Conservation (phyloP, 192 early-diverging fungal species). For the Mortierella hygrophila region DNA sequence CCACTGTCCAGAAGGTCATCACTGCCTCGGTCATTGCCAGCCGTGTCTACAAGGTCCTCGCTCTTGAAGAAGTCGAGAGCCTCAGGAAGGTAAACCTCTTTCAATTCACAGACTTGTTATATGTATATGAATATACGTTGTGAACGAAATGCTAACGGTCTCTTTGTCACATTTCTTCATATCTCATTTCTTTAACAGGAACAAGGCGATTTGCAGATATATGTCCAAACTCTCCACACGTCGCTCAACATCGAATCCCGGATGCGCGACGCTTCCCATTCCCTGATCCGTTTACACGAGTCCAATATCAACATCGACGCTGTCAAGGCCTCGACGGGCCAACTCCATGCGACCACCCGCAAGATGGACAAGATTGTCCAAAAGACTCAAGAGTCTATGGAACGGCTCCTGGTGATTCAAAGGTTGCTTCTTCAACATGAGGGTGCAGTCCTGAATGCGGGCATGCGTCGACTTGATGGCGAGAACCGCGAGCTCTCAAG, state of each 20-base stretch:
- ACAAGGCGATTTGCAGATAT: conserved; percentile 56
- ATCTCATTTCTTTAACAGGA: conserved; percentile 44
- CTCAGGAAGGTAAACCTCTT: conserved; percentile 58
- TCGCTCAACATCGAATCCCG: conserved; percentile 63
- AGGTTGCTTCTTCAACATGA: conserved; percentile 61
- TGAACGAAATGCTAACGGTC: too few relatives aligned
- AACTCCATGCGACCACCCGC: conserved; percentile 59
- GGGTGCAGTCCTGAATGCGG: conserved; percentile 59
- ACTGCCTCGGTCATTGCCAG: conserved; percentile 62
- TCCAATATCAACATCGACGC: conserved; percentile 55
- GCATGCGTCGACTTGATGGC: conserved; percentile 58
- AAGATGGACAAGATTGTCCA: conserved; percentile 60
- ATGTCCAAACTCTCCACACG: conserved; percentile 38
- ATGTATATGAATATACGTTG: too few relatives aligned
- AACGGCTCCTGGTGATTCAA: conserved; percentile 53
- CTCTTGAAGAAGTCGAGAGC: conserved; percentile 62
- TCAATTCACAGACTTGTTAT: background rate
- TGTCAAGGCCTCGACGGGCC: conserved; percentile 53
- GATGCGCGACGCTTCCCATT: conserved; percentile 64
- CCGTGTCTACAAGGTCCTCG: conserved; percentile 58
- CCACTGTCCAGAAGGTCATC: conserved; percentile 47
- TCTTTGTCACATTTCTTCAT: background rate
- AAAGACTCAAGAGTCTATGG: conserved; percentile 48
- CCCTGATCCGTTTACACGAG: conserved; percentile 59
- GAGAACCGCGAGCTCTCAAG: conserved; percentile 48